phyloP scores from a whole-genome alignment of 2,329 filamentous ascomycete genomes.

The Cercospora sp. region DNA sequence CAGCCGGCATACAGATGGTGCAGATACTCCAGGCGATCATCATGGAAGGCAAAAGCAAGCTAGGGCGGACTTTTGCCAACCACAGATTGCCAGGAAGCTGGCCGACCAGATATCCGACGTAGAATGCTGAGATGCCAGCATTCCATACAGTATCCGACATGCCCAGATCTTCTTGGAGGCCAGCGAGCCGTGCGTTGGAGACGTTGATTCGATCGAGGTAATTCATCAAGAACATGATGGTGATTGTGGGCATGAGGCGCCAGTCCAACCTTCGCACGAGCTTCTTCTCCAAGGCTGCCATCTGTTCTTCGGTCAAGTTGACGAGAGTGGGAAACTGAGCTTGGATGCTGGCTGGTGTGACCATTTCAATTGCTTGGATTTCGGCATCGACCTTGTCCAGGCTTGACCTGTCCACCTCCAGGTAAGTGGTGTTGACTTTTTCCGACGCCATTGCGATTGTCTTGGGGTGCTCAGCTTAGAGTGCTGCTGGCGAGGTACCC shows the following conservation, averaged over 20 bases:
- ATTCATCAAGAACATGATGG: slow-evolving; percentile 40
- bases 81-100: slow-evolving; percentile 52
- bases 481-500: not conserved
- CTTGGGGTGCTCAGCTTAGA: not conserved
- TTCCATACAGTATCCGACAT: slow-evolving; percentile 42
- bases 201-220: slow-evolving; percentile 46
- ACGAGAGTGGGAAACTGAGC: slow-evolving; percentile 34
- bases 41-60: slow-evolving; percentile 42
- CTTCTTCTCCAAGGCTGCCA: slow-evolving; percentile 26
- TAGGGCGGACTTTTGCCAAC: slow-evolving; percentile 31
- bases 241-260: slow-evolving; percentile 38
- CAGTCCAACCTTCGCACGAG: slow-evolving; percentile 37
- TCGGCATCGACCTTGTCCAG: slow-evolving; percentile 40
- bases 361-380: slow-evolving; percentile 36
- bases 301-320: slow-evolving; percentile 31
- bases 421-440: not conserved
- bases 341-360: slow-evolving; percentile 36
- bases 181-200: slow-evolving; percentile 44
- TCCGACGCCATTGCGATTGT: not conserved
- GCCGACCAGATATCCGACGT: slow-evolving; percentile 46
- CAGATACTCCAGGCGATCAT: slow-evolving; percentile 50
- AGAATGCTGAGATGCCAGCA: slow-evolving; percentile 48
- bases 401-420: not conserved
- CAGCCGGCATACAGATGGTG: slow-evolving; percentile 49
- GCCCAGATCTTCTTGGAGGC: slow-evolving; percentile 43